phyloP scores from a whole-genome alignment of 2,329 filamentous ascomycete species.

The Cercospora zeae-maydis region DNA sequence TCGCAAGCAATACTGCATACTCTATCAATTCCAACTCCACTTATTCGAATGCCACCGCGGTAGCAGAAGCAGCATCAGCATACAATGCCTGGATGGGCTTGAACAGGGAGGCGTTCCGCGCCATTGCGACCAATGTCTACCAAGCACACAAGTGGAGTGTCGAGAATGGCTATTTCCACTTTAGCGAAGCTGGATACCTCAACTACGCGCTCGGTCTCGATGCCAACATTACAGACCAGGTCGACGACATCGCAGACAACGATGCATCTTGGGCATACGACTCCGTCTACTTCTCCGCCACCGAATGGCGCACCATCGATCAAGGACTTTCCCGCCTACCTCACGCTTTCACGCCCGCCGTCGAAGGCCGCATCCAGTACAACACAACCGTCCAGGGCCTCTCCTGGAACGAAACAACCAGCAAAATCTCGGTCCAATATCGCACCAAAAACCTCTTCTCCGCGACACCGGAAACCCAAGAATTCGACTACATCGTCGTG shows the following conservation, averaged over 20 bases:
- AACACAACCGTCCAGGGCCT: conserved; percentile 57
- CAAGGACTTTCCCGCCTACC: conserved; percentile 59
- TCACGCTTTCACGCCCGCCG: conserved; percentile 58
- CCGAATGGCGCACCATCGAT: conserved; percentile 63
- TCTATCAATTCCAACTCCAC: conserved; percentile 25
- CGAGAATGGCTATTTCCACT: conserved; percentile 57
- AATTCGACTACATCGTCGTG: conserved; percentile 66
- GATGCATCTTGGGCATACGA: conserved; percentile 56
- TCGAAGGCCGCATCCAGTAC: conserved; percentile 56
- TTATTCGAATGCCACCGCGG: conserved; percentile 37
- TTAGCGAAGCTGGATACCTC: conserved; percentile 62
- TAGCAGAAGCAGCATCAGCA: conserved; percentile 40
- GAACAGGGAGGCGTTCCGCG: conserved; percentile 30
- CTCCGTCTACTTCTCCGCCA: conserved; percentile 57
- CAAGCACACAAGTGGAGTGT: conserved; percentile 54
- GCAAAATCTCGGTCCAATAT: conserved; percentile 59
- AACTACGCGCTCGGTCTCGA: conserved; percentile 55
- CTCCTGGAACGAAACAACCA: conserved; percentile 48
- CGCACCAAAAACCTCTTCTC: conserved; percentile 47
- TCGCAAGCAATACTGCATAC: conserved; percentile 41
- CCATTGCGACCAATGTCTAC: conserved; percentile 47
- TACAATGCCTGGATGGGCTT: conserved; percentile 39
- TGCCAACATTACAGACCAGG: conserved; percentile 55
- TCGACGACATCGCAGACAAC: conserved; percentile 43
- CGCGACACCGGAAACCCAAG: conserved; percentile 44